Evolutionary conservation across 768 basidiomycete species (phyloP).

Genomic region (Kwoniella sp.): DNA sequence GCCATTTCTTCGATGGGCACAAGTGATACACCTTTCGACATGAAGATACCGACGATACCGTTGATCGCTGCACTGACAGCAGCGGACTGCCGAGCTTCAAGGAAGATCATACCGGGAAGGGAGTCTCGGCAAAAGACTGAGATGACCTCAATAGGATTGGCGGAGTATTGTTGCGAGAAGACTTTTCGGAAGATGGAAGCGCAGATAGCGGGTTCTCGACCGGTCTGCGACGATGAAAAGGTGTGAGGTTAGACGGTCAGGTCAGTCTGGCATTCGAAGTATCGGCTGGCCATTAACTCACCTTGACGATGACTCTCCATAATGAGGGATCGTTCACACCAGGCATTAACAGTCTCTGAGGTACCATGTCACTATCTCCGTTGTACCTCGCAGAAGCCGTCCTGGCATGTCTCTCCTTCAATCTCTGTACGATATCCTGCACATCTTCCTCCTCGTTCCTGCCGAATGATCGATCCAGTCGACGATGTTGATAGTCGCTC

Average conservation of each 20-base stretch:
- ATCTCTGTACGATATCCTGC: conserved; percentile 78
- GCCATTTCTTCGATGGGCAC: conserved; percentile 97
- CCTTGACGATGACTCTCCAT: conserved; percentile 95
- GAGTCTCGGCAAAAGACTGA: conserved; percentile 97
- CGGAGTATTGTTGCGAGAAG: conserved; percentile 76
- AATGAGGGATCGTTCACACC: conserved; percentile 92
- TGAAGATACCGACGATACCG: conserved; percentile 91
- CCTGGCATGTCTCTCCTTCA: conserved; percentile 76
- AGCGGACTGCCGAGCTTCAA: conserved; percentile 86
- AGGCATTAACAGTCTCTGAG: conserved; percentile 92
- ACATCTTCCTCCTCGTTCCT: conserved; percentile 69
- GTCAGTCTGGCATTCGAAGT: background rate
- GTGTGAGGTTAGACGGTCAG: conserved; percentile 1
- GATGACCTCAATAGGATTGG: conserved; percentile 77
- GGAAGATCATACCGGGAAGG: conserved; percentile 91
- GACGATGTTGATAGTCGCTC: conserved; percentile 56
- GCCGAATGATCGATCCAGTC: conserved; percentile 67
- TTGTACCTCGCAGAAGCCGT: conserved; percentile 64
- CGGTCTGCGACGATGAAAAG: conserved; percentile 63
- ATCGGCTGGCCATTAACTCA: conserved; percentile 53
- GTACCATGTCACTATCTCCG: conserved; percentile 89
- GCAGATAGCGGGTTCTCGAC: conserved; percentile 88
- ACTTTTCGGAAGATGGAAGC: conserved; percentile 94
- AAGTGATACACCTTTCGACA: conserved; percentile 71
- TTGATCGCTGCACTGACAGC: conserved; percentile 81